Conservation (phyloP, 257 asterid genomes). For the Paulownia fortunei region DNA sequence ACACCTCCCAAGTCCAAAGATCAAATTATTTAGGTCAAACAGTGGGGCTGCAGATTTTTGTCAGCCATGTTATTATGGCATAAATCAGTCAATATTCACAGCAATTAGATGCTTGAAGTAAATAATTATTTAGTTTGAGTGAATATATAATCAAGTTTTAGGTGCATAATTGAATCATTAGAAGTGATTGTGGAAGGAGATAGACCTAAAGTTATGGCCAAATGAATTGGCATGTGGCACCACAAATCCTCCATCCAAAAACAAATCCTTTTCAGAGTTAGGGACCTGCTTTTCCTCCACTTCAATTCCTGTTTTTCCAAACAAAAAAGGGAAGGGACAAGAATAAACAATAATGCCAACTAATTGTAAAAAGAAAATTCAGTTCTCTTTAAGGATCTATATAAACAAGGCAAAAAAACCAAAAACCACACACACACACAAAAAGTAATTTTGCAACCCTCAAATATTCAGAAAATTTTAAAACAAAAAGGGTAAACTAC, state of each 20-base stretch:
- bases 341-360: neutral
- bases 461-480: too few species aligned
- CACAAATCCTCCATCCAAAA: conserved; percentile 60
- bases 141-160: conserved; percentile 1
- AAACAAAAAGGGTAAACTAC: neutral
- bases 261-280: conserved; percentile 46
- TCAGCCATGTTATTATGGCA: neutral
- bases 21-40: neutral
- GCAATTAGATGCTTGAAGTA: neutral
- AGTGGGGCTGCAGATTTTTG: neutral
- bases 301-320: conserved; percentile 45
- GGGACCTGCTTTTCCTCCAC: conserved; percentile 50
- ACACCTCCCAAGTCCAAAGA: neutral
- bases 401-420: neutral
- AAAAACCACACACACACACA: neutral
- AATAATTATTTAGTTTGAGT: neutral
- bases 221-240: conserved; percentile 76
- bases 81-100: neutral
- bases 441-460: neutral
- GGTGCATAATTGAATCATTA: neutral
- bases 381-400: neutral
- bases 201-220: conserved; percentile 84
- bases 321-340: neutral
- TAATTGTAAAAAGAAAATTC: neutral
- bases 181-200: neutral